phyloP scores from a whole-genome alignment of 2,329 filamentous ascomycete genomes.

The Colletotrichum eremochloae region DNA sequence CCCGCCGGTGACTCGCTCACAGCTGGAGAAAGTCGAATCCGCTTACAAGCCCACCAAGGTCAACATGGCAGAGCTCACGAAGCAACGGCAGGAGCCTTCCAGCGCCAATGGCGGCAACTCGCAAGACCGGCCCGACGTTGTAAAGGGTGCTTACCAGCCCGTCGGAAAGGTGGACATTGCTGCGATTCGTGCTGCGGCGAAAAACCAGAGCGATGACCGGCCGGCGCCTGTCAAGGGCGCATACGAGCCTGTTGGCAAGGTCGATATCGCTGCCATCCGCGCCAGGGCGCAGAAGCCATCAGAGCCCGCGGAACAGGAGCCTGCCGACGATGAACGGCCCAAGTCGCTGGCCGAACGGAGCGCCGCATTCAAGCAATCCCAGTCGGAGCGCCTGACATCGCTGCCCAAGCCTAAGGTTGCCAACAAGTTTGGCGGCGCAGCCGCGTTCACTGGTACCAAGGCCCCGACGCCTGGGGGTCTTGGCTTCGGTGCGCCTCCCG shows the following conservation, averaged over 20 bases:
- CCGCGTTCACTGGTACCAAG: conserved; percentile 88
- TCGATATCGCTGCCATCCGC: conserved; percentile 95
- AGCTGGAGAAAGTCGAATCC: conserved; percentile 91
- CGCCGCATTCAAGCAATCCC: conserved; percentile 74
- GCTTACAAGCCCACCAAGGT: conserved; percentile 97
- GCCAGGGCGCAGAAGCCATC: conserved; percentile 80
- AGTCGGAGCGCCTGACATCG: conserved; percentile 84
- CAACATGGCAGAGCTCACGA: conserved; percentile 87
- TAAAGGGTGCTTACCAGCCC: conserved; percentile 91
- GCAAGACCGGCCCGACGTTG: conserved; percentile 72
- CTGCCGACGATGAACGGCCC: conserved; percentile 51
- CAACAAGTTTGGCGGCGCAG: conserved; percentile 82
- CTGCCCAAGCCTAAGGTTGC: conserved; percentile 95
- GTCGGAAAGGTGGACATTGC: conserved; percentile 98
- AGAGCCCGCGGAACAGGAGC: conserved; percentile 48
- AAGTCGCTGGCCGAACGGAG: conserved; percentile 82
- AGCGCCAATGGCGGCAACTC: conserved; percentile 55
- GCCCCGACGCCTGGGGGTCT: conserved; percentile 81
- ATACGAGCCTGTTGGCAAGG: conserved; percentile 95
- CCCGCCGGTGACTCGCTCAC: conserved; percentile 86
- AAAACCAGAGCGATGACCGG: conserved; percentile 79
- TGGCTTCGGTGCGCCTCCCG: conserved; percentile 73
- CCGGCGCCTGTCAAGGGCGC: conserved; percentile 90
- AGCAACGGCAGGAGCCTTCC: conserved; percentile 78
- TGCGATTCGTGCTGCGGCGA: conserved; percentile 83